A percentile compares a stretch with the other conserved stretches of the same genome.
These are phyloP conservation scores for Cyphellophora attinorum DNA, from an alignment of 2,329 filamentous ascomycete species.

Conservation along the genomic window DNA sequence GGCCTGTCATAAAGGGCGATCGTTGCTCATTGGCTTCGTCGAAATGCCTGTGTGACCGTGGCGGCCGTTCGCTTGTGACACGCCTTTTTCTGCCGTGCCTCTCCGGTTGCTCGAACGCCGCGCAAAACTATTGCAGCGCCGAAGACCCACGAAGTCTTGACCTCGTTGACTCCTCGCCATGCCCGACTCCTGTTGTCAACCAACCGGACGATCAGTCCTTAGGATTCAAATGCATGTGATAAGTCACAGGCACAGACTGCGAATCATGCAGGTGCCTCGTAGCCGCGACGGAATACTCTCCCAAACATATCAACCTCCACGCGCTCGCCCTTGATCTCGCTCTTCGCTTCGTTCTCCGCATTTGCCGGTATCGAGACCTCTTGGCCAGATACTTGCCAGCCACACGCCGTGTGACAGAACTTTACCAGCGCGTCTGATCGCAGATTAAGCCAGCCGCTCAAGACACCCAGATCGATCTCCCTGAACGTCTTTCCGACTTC, in stretches of 20 bases:
- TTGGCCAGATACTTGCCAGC: constrained; percentile 65
- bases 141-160: no score
- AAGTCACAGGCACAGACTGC: background rate
- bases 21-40: no score
- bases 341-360: constrained; percentile 95
- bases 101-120: no score
- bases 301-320: constrained; percentile 51
- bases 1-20: no score
- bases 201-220: no score
- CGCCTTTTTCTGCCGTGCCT: no score
- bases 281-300: constrained; percentile 69
- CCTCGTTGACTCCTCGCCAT: no score
- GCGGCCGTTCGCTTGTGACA: no score
- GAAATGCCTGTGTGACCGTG: no score
- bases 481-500: constrained; percentile 75
- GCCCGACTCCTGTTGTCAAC: no score
- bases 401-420: constrained; percentile 76
- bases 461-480: constrained; percentile 56
- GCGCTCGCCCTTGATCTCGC: constrained; percentile 88
- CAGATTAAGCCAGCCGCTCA: constrained; percentile 69
- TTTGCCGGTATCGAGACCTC: constrained; percentile 74
- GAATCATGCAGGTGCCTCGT: constrained; percentile 63
- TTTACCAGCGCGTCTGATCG: constrained; percentile 57
- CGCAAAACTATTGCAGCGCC: no score
- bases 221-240: no score